phyloP scores from a whole-genome alignment of 75 land plant genomes.

The Sequoia sempervirens region DNA sequence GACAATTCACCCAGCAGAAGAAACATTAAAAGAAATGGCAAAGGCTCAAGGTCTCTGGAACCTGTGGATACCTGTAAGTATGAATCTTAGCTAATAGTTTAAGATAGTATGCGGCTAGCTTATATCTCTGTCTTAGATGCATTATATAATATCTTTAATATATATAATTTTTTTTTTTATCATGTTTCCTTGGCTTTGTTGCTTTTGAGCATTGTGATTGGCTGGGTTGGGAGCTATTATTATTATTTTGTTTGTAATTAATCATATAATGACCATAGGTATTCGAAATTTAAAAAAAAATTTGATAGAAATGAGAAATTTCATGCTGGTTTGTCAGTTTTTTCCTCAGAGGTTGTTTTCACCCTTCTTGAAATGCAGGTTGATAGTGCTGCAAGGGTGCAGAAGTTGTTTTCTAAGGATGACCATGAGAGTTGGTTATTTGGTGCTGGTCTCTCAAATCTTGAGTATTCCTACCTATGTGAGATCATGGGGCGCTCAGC shows the following conservation, averaged over 20 bases:
- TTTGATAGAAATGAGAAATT: not conserved
- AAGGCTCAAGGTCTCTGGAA: slow-evolving; percentile 94
- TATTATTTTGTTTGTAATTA: not conserved
- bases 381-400: slow-evolving; percentile 85
- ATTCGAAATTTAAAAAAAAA: not conserved
- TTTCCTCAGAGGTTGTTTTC: not conserved
- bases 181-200: not conserved
- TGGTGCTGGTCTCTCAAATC: slow-evolving; percentile 91
- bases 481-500: slow-evolving; percentile 92
- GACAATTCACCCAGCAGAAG: slow-evolving; percentile 91
- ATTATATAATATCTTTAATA: not conserved
- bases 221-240: not conserved
- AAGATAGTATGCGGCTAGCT: not conserved
- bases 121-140: not conserved
- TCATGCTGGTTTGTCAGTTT: not conserved
- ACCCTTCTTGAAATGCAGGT: slow-evolving; percentile 35
- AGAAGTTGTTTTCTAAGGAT: slow-evolving; percentile 32
- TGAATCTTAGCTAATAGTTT: not conserved
- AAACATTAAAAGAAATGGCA: slow-evolving; percentile 72
- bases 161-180: not conserved
- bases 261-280: not conserved
- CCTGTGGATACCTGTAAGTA: slow-evolving; percentile 84
- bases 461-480: slow-evolving; percentile 93
- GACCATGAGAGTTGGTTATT: slow-evolving; percentile 32
- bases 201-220: not conserved